Base-by-base conservation (phyloP, 768 basidiomycete genomes). In the Dictyophora rubrovolvata region DNA sequence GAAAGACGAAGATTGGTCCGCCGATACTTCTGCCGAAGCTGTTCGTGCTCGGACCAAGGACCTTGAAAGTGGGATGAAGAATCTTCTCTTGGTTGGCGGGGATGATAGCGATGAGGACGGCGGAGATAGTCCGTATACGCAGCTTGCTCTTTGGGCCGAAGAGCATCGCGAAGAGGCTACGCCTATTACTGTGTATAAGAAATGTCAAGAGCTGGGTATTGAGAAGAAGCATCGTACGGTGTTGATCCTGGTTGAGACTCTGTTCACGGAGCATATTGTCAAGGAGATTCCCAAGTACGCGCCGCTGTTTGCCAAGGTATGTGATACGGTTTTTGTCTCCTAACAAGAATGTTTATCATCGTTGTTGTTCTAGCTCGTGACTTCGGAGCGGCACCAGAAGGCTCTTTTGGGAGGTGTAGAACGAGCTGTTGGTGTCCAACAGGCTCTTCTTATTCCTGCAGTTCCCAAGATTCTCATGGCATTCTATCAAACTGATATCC, bases 371-470 rank as follows among this genome's bases (percentile, higher is more conserved):
- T 59, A 94, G 91, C 81, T 94, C 79, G 84, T 89, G 53, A 86
- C 86, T 0, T 86, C 87, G 1, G 95, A 98, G 77, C 97, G 93
- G 71, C 90, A 95, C 66, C 92, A 96, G 71, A 99, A 98, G 72
- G 77, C 93, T 0, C 75, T 99, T 33, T 79, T 98, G 7, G 96
- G 96, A 23, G 96, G 96, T 55, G 74, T 98, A 53, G 96, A 99
- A 69, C 87, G 90, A 17, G 77, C 85, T 58, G 82, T 89, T 54
- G 95, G 91, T 53, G 72, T 91, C 59, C 71, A 79, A 18, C 72
- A 90, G 64, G 87, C 89, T 7, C 84, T 87, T 16, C 76, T 92
- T 46, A 72, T 89, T 53, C 71, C 84, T 2, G 66, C 76, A 5
- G 82, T 96, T 11, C 93, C 94, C 17, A 95, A 95, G 71, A 84